Base-by-base conservation (phyloP, 805 yeast species). In the Candida adriatica region DNA sequence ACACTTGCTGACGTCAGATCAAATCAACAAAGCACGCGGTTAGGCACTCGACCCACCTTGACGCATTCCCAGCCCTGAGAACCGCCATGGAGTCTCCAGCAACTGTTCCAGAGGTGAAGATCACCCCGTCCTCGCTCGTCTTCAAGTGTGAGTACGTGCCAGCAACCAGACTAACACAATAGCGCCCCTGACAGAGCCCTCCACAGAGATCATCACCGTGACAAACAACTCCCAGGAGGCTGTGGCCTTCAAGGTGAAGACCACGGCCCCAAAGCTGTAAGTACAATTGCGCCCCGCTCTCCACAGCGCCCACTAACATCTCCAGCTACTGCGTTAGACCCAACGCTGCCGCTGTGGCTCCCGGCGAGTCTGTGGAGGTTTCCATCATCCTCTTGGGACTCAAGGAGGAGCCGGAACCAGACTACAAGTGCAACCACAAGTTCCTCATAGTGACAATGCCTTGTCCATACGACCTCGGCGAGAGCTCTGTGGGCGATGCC, bases 191-290 rank as follows among this genome's bases (percentile, higher is more conserved):
- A 72, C 82, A 44, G 68, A 72, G 46, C 76, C 81, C 45, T 71
- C 79, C 26, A 79, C 92, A 13, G 80, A 78, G 53, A 55, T 49
- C 34, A 59, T 61, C 39, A 68, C 58, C 24, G 58, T 68, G 41
- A 56, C 66, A 24, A 81, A 82, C 56, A 79, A 76, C 47, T 64
- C 79, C 24, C 58, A 73, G 11, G 66, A 66, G 33, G 62, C 75
- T 19, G 67, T 78, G 27, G 96, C 95, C 18, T 92, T 86, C 70
- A 92, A 92, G 65, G 96, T 92, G 53, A 92, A 90, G 64, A 90
- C 98, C 27, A 92, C 98, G 6, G 96, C 97, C 8, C 98, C 98
- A 39, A 88, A 85, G 59, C 67, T 85, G 59, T 80, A 17, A 14
- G 44, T 40, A 18, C 9, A 5, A 24, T 13, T 8, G 14, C 8